These are phyloP conservation scores for Malassezia vespertilionis DNA, from an alignment of 1,284 basidiomycete genomes.

Conservation along the genomic window DNA sequence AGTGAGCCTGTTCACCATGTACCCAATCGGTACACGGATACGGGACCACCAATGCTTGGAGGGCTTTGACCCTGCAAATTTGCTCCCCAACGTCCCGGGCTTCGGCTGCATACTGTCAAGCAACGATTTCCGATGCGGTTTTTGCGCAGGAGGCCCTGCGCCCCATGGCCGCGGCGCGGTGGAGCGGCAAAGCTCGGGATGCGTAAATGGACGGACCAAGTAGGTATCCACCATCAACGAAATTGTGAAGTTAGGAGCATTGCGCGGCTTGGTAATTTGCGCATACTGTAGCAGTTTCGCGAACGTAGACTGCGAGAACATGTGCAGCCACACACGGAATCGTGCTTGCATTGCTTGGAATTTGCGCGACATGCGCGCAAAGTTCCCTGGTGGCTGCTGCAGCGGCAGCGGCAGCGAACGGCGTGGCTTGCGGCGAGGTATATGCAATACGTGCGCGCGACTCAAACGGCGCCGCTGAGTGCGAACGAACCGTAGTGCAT, in stretches of 20 bases:
- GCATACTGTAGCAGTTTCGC: constrained; percentile 11
- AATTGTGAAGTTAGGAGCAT: background rate
- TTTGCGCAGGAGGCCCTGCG: constrained; percentile 6
- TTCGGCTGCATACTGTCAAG: background rate
- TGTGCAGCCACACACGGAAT: background rate
- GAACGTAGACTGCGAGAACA: constrained; percentile 1
- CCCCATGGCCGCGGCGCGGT: constrained; percentile 15
- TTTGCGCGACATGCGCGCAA: background rate
- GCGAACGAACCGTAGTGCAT: constrained; percentile 7
- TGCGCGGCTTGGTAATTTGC: constrained; percentile 12
- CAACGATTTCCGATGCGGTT: background rate
- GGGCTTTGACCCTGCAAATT: no score
- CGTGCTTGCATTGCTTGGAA: background rate
- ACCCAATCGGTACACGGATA: background rate
- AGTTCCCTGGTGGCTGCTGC: background rate
- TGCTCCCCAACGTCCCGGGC: background rate
- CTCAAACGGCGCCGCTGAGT: constrained; percentile 4
- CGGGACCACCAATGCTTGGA: no score
- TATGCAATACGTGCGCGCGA: background rate
- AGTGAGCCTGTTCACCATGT: background rate
- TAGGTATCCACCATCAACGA: constrained; percentile 11
- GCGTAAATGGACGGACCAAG: constrained; percentile 9
- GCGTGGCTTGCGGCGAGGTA: background rate
- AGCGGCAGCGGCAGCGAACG: no score
- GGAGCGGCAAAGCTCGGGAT: constrained; percentile 13